These are phyloP conservation scores for Sugiyamaella lignohabitans DNA, from an alignment of 805 yeast species.

Conservation along the genomic window DNA sequence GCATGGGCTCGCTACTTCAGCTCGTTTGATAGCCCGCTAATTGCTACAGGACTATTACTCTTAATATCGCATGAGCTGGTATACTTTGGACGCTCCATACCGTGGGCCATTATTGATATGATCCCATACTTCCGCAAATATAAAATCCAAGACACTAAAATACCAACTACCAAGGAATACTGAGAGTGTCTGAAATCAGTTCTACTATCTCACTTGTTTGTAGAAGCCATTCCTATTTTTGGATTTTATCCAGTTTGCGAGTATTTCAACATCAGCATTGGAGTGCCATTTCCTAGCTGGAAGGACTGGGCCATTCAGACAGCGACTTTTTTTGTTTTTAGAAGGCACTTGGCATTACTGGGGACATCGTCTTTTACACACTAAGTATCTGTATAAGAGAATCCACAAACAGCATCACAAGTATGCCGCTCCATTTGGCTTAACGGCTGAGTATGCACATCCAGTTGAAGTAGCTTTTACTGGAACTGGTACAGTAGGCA, in stretches of 20 bases:
- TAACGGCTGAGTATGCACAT: slow-evolving; percentile 96
- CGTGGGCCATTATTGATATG: slow-evolving; percentile 83
- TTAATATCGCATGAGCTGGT: slow-evolving; percentile 76
- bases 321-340: slow-evolving; percentile 64
- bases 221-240: slow-evolving; percentile 96
- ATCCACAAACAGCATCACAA: slow-evolving; percentile 97
- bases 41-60: slow-evolving; percentile 86
- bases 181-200: slow-evolving; percentile 88
- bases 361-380: slow-evolving; percentile 89
- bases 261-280: slow-evolving; percentile 63
- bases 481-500: slow-evolving; percentile 94
- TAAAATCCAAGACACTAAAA: slow-evolving; percentile 83
- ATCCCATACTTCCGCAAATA: slow-evolving; percentile 78
- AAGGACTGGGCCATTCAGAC: slow-evolving; percentile 59
- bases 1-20: slow-evolving; percentile 89
- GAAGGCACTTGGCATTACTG: slow-evolving; percentile 98
- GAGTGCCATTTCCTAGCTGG: slow-evolving; percentile 77
- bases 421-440: slow-evolving; percentile 96
- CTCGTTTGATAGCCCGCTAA: slow-evolving; percentile 74
- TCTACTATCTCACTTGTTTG: slow-evolving; percentile 76
- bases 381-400: slow-evolving; percentile 69
- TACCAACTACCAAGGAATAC: slow-evolving; percentile 77
- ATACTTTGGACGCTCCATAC: slow-evolving; percentile 88
- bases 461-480: slow-evolving; percentile 86
- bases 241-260: slow-evolving; percentile 90